Evolutionary conservation across 768 basidiomycete genomes (phyloP).

Genomic region (Podaxis sp.): DNA sequence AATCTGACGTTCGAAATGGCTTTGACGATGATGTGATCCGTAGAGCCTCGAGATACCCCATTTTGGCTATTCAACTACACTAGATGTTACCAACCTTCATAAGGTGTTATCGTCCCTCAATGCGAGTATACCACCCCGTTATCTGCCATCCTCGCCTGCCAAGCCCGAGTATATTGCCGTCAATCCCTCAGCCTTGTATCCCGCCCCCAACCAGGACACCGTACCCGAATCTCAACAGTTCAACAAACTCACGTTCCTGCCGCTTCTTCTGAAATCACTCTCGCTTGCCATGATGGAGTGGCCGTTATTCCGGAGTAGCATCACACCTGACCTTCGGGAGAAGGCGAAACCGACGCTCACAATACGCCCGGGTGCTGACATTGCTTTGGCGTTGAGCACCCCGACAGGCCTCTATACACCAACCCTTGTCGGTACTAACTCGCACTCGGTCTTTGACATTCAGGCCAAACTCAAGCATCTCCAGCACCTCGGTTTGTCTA

Average conservation of each 20-base stretch:
- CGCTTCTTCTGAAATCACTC: slow-evolving; percentile 80
- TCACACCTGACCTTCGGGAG: slow-evolving; percentile 41
- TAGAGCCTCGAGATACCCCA: slow-evolving; percentile 85
- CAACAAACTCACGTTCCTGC: slow-evolving; percentile 74
- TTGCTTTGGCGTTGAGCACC: slow-evolving; percentile 74
- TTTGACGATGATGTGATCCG: slow-evolving; percentile 3
- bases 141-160: slow-evolving; percentile 28
- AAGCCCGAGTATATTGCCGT: slow-evolving; percentile 22
- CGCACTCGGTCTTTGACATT: slow-evolving; percentile 55
- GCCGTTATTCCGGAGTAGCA: slow-evolving; percentile 79
- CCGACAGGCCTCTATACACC: slow-evolving; percentile 85
- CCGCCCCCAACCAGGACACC: slow-evolving; percentile 36
- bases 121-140: slow-evolving; percentile 62
- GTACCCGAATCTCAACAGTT: slow-evolving; percentile 57
- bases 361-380: slow-evolving; percentile 72
- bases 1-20: not conserved
- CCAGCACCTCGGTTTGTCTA: slow-evolving; percentile 22
- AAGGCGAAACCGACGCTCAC: slow-evolving; percentile 62
- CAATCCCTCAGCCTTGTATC: slow-evolving; percentile 37
- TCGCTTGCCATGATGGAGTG: slow-evolving; percentile 78
- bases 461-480: slow-evolving; percentile 61
- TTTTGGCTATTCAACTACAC: slow-evolving; percentile 77
- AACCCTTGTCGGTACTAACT: slow-evolving; percentile 55
- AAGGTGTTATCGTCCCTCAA: slow-evolving; percentile 62
- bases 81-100: slow-evolving; percentile 74